Evolutionary conservation across 2,329 filamentous ascomycete species (phyloP).

Genomic region (Neofusicoccum ribis): DNA sequence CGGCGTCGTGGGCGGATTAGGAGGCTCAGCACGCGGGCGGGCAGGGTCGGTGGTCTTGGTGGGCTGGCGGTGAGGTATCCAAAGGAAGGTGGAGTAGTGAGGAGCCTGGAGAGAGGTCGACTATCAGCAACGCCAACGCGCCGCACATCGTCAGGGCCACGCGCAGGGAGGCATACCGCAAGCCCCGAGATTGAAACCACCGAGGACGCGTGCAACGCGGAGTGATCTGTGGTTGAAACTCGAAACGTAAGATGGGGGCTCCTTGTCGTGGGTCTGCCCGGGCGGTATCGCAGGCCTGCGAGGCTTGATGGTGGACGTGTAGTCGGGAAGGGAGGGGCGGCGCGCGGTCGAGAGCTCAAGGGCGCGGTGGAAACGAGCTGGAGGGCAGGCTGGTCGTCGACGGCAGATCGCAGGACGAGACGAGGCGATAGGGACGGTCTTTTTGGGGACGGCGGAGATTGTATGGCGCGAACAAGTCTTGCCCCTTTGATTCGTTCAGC

Average conservation of each 20-base stretch:
- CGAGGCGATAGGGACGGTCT: conserved; percentile 16
- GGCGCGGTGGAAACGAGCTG: conserved; percentile 7
- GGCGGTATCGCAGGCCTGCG: too few relatives aligned
- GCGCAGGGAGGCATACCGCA: conserved; percentile 33
- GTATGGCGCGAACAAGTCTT: conserved; percentile 19
- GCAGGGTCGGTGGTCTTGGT: background rate
- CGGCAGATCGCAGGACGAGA: conserved; percentile 7
- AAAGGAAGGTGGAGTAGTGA: conserved; percentile 38
- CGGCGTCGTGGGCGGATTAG: background rate
- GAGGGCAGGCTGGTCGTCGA: conserved; percentile 10
- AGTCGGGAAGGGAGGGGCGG: conserved; percentile 15
- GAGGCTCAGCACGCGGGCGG: background rate
- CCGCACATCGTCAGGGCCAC: conserved; percentile 21
- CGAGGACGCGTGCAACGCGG: conserved; percentile 35
- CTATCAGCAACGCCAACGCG: conserved; percentile 27
- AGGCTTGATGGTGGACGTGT: background rate
- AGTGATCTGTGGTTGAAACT: conserved; percentile 39
- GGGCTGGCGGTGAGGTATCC: conserved; percentile 28
- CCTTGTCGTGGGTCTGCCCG: conserved; percentile 14
- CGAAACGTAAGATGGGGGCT: conserved; percentile 27
- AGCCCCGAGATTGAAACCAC: conserved; percentile 29
- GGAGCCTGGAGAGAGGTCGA: conserved; percentile 31
- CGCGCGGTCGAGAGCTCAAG: conserved; percentile 2
- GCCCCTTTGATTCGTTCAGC: conserved; percentile 19
- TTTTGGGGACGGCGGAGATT: conserved; percentile 18